Evolutionary conservation across 495 filamentous ascomycete species (phyloP).

Genomic region (Lepidopterella palustris): DNA sequence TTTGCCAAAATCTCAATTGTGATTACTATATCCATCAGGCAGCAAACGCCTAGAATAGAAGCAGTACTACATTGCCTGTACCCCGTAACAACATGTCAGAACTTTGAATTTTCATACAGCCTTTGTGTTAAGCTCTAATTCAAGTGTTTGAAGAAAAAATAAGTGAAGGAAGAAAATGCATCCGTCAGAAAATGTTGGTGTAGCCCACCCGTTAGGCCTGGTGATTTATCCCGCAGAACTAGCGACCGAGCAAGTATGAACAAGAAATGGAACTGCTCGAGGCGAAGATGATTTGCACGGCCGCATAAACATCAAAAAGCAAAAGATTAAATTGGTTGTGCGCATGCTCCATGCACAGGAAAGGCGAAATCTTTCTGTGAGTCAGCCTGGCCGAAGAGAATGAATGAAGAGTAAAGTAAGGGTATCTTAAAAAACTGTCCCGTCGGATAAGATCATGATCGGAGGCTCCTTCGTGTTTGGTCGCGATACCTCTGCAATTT

Average conservation of each 20-base stretch:
- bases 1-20: not conserved
- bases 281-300: not conserved
- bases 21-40: not conserved
- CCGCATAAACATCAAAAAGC: not conserved
- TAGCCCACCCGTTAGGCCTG: not conserved
- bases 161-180: not conserved
- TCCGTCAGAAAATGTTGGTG: not conserved
- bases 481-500: slow-evolving; percentile 89
- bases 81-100: not conserved
- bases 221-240: not conserved
- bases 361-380: not conserved
- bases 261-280: slow-evolving; percentile 9
- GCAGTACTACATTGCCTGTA: not conserved
- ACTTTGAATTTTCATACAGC: not conserved
- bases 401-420: slow-evolving; percentile 10
- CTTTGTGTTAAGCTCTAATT: not conserved
- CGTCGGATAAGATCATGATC: slow-evolving; percentile 93
- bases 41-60: not conserved
- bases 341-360: not conserved
- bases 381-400: not conserved
- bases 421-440: slow-evolving; percentile 77
- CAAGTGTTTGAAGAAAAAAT: not conserved
- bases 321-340: not conserved
- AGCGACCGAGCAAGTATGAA: slow-evolving; percentile 5
- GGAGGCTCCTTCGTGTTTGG: slow-evolving; percentile 96